Evolutionary conservation across 768 basidiomycete genomes (phyloP).

Genomic region (Cystobasidium tubakii): DNA sequence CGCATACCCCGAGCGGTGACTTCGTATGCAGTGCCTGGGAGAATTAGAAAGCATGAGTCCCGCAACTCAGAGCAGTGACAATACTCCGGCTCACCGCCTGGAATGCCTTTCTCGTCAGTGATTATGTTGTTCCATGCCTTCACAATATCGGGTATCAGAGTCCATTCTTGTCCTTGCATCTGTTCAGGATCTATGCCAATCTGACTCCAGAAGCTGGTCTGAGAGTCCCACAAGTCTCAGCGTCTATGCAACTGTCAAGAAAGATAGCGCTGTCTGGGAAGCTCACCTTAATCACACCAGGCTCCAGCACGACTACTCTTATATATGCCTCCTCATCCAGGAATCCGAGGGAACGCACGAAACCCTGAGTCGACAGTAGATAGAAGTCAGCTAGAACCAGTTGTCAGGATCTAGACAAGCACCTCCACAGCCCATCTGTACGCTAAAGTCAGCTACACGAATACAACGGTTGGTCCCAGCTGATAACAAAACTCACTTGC

Average conservation of each 20-base stretch:
- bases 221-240: not conserved
- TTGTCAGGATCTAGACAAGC: no score
- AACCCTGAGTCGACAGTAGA: no score
- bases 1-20: not conserved
- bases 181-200: slow-evolving; percentile 4
- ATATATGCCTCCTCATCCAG: not conserved
- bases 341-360: not conserved
- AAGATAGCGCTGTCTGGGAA: no score
- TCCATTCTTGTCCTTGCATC: slow-evolving; percentile 18
- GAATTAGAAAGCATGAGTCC: not conserved
- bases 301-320: not conserved
- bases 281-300: not conserved
- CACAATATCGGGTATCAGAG: not conserved
- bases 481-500: not conserved
- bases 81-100: not conserved
- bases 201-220: slow-evolving; percentile 2
- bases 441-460: not conserved
- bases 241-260: no score
- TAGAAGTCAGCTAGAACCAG: no score
- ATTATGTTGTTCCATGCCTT: slow-evolving; percentile 9
- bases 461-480: no score
- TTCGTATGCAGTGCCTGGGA: slow-evolving; percentile 12
- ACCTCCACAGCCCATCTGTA: slow-evolving; percentile 9
- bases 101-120: not conserved
- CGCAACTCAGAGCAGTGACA: not conserved